Conservation (phyloP, 805 yeast species). For the Metschnikowia corniflorae region DNA sequence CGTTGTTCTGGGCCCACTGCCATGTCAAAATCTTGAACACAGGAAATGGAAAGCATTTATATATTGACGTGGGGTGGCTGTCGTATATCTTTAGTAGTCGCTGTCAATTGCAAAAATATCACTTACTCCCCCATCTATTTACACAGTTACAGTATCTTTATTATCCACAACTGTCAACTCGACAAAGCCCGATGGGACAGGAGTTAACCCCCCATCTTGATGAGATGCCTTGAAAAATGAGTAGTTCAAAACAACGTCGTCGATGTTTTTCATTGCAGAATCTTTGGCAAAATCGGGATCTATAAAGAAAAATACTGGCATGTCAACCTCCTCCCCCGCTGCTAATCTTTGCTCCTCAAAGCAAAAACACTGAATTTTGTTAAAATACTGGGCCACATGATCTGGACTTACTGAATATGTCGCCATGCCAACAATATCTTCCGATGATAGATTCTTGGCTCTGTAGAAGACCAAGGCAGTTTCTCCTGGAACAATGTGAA, state of each 20-base stretch:
- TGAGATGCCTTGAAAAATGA: conserved; percentile 76
- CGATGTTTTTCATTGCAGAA: conserved; percentile 86
- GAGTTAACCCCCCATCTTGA: conserved; percentile 39
- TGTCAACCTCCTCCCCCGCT: conserved; percentile 97
- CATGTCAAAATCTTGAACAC: too few relatives aligned
- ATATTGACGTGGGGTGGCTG: too few relatives aligned
- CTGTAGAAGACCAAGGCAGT: conserved; percentile 94
- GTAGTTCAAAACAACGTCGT: conserved; percentile 86
- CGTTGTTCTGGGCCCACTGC: too few relatives aligned
- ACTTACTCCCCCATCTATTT: too few relatives aligned
- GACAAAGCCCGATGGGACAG: conserved; percentile 26
- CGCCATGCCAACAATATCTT: conserved; percentile 97
- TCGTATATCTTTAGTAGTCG: too few relatives aligned
- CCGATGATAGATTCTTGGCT: conserved; percentile 80
- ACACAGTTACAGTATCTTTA: too few relatives aligned
- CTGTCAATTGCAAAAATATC: too few relatives aligned
- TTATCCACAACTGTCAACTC: conserved; percentile 9
- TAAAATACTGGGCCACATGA: conserved; percentile 92
- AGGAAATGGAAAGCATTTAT: too few relatives aligned
- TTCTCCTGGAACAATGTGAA: conserved; percentile 91
- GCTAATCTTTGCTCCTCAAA: conserved; percentile 92
- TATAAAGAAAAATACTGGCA: conserved; percentile 96
- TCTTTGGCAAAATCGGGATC: conserved; percentile 95
- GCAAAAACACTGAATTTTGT: conserved; percentile 96
- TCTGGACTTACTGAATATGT: conserved; percentile 96